Conservation (phyloP, 345 rosid species). For the Eucalyptus melliodora region DNA sequence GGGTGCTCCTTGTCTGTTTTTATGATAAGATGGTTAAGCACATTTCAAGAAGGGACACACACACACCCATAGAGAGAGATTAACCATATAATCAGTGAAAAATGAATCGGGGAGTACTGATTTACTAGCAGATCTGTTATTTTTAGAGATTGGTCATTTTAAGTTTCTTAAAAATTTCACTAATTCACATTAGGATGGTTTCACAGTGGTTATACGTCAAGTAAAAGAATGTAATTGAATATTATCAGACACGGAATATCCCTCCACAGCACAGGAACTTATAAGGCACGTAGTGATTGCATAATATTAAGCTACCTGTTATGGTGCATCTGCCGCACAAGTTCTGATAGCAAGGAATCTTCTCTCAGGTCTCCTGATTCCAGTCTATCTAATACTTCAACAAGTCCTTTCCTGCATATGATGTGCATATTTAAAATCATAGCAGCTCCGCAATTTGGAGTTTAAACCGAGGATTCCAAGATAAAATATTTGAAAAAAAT, state of each 20-base stretch:
- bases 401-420: constrained; percentile 56
- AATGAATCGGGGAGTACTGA: not conserved
- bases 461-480: not conserved
- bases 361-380: constrained; percentile 48
- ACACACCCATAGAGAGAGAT: not conserved
- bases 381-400: constrained; percentile 51
- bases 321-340: constrained; percentile 57
- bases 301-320: constrained; percentile 26
- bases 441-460: not conserved
- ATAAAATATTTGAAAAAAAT: not conserved
- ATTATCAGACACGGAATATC: not conserved
- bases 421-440: not conserved
- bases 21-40: not conserved
- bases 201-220: not conserved
- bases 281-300: not conserved
- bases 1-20: constrained; percentile 76
- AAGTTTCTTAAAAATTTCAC: not conserved
- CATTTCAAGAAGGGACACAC: not conserved
- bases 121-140: not conserved
- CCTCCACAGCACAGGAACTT: not conserved
- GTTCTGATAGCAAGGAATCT: constrained; percentile 26
- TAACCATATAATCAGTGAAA: not conserved
- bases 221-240: not conserved
- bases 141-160: not conserved
- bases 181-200: not conserved